Base-by-base conservation (phyloP, 495 filamentous ascomycete genomes). In the Neurospora tetraspora region DNA sequence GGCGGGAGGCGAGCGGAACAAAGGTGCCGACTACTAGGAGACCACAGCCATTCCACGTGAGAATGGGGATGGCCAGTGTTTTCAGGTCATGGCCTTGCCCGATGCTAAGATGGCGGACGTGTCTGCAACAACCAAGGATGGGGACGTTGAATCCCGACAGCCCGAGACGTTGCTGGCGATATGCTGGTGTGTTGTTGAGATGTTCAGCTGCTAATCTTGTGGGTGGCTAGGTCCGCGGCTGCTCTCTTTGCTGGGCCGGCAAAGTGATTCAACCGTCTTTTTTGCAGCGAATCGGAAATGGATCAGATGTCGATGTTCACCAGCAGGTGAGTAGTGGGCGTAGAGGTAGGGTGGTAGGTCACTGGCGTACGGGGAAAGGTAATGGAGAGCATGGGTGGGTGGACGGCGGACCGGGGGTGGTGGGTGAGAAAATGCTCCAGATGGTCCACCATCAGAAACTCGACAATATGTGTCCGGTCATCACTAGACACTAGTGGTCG, bases 61-160 rank as follows among this genome's bases (percentile, higher is more conserved):
- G 23, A 47, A 69, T 27, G 16, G 65, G 38, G 39, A 38, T 40
- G 20, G 69, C 38, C 36, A 37, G 69, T 72, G 71, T 73, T 53
- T 71, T 77, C 71, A 80, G 75, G 77, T 78, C 78, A 80, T 80
- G 74, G 74, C 77, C 72, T 71, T 68, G 47, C 40, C 69, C 23
- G 70, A 72, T 34, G 68, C 65, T 40, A 68, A 34, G 42, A 39
- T 69, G 47, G 42, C 45, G 39, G 70, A 36, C 43, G 70, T 36
- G 53, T 65, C 23, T 61, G 14, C 34, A 11, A 12, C 31, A 34
- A 34, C 53, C 23, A 34, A 65, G 53, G 27, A 65, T 34, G 53
- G 27, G 27, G 53, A 34, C 53, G 53, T 65, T 34, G 27, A 65
- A 65, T 65, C 27, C 53, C 53, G 53, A 65, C 27, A 65, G 27